phyloP scores from a whole-genome alignment of 2,329 filamentous ascomycete genomes.

The Anisogramma anomala region DNA sequence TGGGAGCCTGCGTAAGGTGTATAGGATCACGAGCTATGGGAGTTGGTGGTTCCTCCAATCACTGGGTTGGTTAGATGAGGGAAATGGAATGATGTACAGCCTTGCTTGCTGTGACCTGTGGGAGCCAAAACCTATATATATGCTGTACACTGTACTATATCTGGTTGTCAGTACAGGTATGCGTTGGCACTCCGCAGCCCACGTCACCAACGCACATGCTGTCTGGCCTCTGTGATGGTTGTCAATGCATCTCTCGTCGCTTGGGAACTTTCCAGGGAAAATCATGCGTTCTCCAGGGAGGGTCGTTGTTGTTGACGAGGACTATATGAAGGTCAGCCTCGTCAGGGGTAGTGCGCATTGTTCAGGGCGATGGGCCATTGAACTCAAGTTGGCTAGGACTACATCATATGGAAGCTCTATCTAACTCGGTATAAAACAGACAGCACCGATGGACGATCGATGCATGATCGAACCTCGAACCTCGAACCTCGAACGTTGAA shows the following conservation, averaged over 20 bases:
- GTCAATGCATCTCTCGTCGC: conserved; percentile 1
- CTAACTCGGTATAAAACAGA: not conserved
- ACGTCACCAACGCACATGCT: conserved; percentile 1
- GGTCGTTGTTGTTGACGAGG: conserved; percentile 4
- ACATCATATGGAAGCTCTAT: not conserved
- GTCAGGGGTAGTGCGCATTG: conserved; percentile 4
- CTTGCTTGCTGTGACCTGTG: too few relatives aligned
- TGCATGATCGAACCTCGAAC: too few relatives aligned
- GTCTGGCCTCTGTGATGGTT: not conserved
- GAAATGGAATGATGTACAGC: too few relatives aligned
- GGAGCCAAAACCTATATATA: too few relatives aligned
- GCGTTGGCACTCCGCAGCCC: conserved; percentile 5
- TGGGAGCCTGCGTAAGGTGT: not conserved
- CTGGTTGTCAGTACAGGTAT: too few relatives aligned
- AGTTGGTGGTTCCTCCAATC: too few relatives aligned
- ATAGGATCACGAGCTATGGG: too few relatives aligned
- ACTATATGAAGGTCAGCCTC: conserved; percentile 3
- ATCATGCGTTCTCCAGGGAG: conserved; percentile 8
- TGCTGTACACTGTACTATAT: too few relatives aligned
- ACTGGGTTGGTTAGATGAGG: too few relatives aligned
- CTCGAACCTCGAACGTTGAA: too few relatives aligned
- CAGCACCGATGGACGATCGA: not conserved
- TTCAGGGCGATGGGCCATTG: not conserved
- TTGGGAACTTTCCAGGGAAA: not conserved
- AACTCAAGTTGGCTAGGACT: not conserved